Conservation (phyloP, 2,329 filamentous ascomycete genomes). For the Xylaria sp. region DNA sequence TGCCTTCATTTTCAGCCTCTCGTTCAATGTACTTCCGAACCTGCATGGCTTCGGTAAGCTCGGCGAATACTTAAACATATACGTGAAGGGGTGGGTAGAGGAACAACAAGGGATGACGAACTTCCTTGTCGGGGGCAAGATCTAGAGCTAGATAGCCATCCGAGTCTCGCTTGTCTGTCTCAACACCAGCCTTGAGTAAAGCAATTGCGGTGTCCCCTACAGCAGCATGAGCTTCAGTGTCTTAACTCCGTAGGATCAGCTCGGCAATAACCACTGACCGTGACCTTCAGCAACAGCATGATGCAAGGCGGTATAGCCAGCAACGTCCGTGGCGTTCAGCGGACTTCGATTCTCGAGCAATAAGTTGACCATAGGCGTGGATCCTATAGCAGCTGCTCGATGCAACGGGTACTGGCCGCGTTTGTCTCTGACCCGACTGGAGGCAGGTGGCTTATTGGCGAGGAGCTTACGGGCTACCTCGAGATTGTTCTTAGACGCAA, state of each 20-base stretch:
- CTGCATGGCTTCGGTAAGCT: slow-evolving; percentile 52
- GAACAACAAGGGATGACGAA: slow-evolving; percentile 52
- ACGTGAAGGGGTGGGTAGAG: slow-evolving; percentile 13
- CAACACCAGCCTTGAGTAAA: slow-evolving; percentile 85
- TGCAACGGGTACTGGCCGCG: slow-evolving; percentile 92
- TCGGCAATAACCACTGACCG: slow-evolving; percentile 57
- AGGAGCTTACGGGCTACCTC: slow-evolving; percentile 84
- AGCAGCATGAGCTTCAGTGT: not conserved
- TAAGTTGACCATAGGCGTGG: slow-evolving; percentile 84
- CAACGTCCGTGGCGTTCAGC: slow-evolving; percentile 81
- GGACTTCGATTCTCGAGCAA: slow-evolving; percentile 82
- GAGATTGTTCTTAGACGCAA: slow-evolving; percentile 88
- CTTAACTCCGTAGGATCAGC: not conserved
- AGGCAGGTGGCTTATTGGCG: slow-evolving; percentile 73
- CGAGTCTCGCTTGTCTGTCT: slow-evolving; percentile 77
- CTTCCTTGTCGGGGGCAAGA: slow-evolving; percentile 86
- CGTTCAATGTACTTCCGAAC: slow-evolving; percentile 80
- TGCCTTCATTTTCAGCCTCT: slow-evolving; percentile 84
- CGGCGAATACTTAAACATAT: not conserved
- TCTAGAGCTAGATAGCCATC: slow-evolving; percentile 80
- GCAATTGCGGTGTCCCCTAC: slow-evolving; percentile 82
- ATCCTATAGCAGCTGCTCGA: slow-evolving; percentile 89
- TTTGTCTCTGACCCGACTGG: slow-evolving; percentile 82
- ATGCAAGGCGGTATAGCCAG: slow-evolving; percentile 89
- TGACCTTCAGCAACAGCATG: slow-evolving; percentile 83